Conservation (phyloP, 2,329 filamentous ascomycete genomes). For the Parasarocladium wereldwijsianum region DNA sequence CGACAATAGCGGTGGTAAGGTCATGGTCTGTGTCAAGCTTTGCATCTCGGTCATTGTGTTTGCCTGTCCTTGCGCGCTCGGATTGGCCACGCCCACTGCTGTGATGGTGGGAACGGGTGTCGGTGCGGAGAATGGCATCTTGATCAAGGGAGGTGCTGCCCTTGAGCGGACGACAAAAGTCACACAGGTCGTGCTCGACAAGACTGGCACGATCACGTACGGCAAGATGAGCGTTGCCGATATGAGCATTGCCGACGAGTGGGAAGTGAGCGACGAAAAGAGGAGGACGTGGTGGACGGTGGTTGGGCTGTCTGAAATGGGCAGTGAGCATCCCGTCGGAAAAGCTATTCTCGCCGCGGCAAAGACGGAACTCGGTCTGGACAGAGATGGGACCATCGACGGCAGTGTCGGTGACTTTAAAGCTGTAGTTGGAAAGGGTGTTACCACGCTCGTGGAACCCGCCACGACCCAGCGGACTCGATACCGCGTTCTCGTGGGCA, state of each 20-base stretch:
- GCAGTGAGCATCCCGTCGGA: conserved; percentile 92
- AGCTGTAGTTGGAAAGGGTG: conserved; percentile 69
- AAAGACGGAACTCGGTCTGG: conserved; percentile 59
- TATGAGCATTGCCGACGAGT: conserved; percentile 48
- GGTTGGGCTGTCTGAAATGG: conserved; percentile 87
- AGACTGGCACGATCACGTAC: conserved; percentile 87
- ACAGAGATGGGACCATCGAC: conserved; percentile 58
- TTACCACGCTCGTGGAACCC: conserved; percentile 71
- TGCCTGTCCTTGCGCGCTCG: conserved; percentile 92
- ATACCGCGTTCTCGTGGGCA: conserved; percentile 74
- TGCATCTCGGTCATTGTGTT: conserved; percentile 99
- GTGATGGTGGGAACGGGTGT: conserved; percentile 99
- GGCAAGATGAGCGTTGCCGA: conserved; percentile 90
- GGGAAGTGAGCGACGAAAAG: conserved; percentile 54
- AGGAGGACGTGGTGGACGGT: conserved; percentile 87
- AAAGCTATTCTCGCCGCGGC: conserved; percentile 68
- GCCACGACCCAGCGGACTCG: conserved; percentile 51
- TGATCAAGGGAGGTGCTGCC: conserved; percentile 93
- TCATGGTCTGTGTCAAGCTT: conserved; percentile 94
- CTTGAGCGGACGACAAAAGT: conserved; percentile 83
- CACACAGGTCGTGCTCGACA: conserved; percentile 83
- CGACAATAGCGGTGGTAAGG: conserved; percentile 68
- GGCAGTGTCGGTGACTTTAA: conserved; percentile 78
- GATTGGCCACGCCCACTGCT: conserved; percentile 85
- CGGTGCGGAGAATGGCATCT: conserved; percentile 85